Evolutionary conservation across 2,329 filamentous ascomycete species (phyloP).

Genomic region (Apiospora phragmitis): DNA sequence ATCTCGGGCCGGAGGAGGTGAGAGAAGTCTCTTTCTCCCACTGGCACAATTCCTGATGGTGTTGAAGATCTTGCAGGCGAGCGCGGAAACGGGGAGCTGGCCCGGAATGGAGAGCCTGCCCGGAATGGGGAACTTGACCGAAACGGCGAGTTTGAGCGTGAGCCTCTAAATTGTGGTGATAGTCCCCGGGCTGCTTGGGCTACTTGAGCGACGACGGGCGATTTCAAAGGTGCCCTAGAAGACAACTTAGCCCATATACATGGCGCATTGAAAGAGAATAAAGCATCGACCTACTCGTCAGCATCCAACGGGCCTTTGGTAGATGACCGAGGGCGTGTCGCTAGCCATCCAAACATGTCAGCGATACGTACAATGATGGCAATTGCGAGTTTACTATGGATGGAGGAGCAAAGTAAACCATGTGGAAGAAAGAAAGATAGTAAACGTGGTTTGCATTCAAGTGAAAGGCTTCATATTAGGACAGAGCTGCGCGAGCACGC

Average conservation of each 20-base stretch:
- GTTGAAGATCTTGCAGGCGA: slow-evolving; percentile 20
- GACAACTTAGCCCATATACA: slow-evolving; percentile 4
- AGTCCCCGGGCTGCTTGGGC: slow-evolving; percentile 20
- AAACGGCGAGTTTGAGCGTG: slow-evolving; percentile 23
- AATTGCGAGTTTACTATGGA: background rate
- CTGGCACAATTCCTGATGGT: slow-evolving; percentile 27
- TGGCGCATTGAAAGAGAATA: slow-evolving; percentile 24
- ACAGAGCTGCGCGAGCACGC: background rate
- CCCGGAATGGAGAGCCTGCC: slow-evolving; percentile 8
- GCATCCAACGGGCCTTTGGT: slow-evolving; percentile 79
- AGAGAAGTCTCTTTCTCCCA: slow-evolving; percentile 69
- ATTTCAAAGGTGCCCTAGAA: slow-evolving; percentile 25
- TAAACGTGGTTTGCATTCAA: background rate
- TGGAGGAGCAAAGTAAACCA: background rate
- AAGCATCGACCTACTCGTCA: slow-evolving; percentile 62
- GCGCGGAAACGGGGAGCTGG: slow-evolving; percentile 23
- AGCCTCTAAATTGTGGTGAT: slow-evolving; percentile 23
- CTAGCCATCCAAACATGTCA: slow-evolving; percentile 38
- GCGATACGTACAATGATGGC: slow-evolving; percentile 18
- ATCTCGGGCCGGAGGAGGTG: slow-evolving; percentile 79
- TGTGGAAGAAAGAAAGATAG: background rate
- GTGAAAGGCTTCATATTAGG: background rate
- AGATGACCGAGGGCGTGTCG: slow-evolving; percentile 63
- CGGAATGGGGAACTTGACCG: slow-evolving; percentile 21
- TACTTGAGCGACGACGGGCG: slow-evolving; percentile 24